Percentiles rank a stretch among this genome's conserved stretches.
Evolutionary conservation across 495 filamentous ascomycete genomes (phyloP).

Genomic region (Daldinia childiae): DNA sequence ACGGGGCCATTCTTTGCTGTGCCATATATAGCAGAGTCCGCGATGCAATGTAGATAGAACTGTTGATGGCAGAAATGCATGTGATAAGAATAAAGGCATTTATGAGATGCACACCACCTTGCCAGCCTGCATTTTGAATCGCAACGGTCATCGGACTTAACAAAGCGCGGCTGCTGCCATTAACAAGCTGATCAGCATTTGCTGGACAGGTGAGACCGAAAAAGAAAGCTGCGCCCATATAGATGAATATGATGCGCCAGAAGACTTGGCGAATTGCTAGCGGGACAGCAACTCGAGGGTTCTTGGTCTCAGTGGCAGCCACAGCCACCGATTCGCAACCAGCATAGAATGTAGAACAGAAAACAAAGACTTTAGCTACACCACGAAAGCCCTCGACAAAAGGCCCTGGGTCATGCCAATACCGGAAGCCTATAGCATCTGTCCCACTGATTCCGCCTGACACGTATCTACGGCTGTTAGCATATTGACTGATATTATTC

Average conservation of each 20-base stretch:
- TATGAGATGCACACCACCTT: slow-evolving; percentile 68
- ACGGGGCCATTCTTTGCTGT: slow-evolving; percentile 70
- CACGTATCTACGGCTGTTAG: slow-evolving; percentile 55
- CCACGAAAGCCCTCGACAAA: slow-evolving; percentile 73
- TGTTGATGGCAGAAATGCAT: slow-evolving; percentile 74
- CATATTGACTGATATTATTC: neutral
- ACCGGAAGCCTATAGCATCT: slow-evolving; percentile 64
- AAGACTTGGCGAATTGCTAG: slow-evolving; percentile 79
- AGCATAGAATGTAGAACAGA: slow-evolving; percentile 77
- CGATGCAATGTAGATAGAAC: slow-evolving; percentile 73
- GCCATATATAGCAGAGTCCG: slow-evolving; percentile 74
- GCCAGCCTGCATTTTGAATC: slow-evolving; percentile 65
- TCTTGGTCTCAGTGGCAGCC: slow-evolving; percentile 77
- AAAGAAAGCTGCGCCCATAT: slow-evolving; percentile 77
- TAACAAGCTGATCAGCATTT: slow-evolving; percentile 57
- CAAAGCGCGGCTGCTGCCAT: slow-evolving; percentile 59
- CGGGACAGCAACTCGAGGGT: slow-evolving; percentile 74
- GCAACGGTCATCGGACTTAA: slow-evolving; percentile 69
- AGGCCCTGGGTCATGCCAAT: slow-evolving; percentile 75
- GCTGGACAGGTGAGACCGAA: slow-evolving; percentile 68
- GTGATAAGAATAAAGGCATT: slow-evolving; percentile 77
- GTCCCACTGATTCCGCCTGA: slow-evolving; percentile 60
- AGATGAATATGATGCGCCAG: slow-evolving; percentile 78
- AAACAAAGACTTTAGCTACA: slow-evolving; percentile 66
- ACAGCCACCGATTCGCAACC: slow-evolving; percentile 80